Conservation (phyloP, 257 asterid genomes). For the Ajuga chamaepitys region DNA sequence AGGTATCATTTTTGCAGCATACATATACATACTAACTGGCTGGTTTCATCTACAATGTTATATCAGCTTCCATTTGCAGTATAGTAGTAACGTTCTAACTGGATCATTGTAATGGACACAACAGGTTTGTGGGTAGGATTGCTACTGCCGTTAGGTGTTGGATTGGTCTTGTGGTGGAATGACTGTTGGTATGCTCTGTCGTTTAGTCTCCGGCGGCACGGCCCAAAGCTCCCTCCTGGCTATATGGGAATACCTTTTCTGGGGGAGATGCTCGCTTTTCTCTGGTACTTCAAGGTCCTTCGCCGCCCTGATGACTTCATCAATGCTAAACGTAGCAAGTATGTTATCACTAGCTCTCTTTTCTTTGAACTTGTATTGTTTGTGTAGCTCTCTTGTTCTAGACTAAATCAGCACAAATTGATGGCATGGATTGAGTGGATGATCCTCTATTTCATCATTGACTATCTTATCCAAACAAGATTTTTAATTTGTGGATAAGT, state of each 20-base stretch:
- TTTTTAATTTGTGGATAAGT: background rate
- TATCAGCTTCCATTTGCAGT: background rate
- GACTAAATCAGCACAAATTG: too few species aligned
- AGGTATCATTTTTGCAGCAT: background rate
- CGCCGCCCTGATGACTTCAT: constrained; percentile 48
- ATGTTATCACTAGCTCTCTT: background rate
- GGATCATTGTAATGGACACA: constrained; percentile 13
- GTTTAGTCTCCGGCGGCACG: constrained; percentile 8
- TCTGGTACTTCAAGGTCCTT: constrained; percentile 45
- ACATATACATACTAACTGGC: background rate
- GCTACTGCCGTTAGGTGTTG: constrained; percentile 16
- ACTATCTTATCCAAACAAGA: too few species aligned
- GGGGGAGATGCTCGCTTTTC: constrained; percentile 43
- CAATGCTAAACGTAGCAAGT: constrained; percentile 38
- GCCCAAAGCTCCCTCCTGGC: constrained; percentile 46
- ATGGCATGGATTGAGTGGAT: too few species aligned
- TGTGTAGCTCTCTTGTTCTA: background rate
- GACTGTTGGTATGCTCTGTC: constrained; percentile 37
- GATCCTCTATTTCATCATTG: too few species aligned
- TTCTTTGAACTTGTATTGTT: background rate
- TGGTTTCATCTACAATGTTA: background rate
- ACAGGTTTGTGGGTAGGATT: constrained; percentile 23
- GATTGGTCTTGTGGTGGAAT: constrained; percentile 39
- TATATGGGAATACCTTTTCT: constrained; percentile 51
- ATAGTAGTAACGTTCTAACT: background rate